Percentiles rank a stretch among this genome's conserved stretches.
Conservation (phyloP, 768 basidiomycete species). For the Suillus discolor region DNA sequence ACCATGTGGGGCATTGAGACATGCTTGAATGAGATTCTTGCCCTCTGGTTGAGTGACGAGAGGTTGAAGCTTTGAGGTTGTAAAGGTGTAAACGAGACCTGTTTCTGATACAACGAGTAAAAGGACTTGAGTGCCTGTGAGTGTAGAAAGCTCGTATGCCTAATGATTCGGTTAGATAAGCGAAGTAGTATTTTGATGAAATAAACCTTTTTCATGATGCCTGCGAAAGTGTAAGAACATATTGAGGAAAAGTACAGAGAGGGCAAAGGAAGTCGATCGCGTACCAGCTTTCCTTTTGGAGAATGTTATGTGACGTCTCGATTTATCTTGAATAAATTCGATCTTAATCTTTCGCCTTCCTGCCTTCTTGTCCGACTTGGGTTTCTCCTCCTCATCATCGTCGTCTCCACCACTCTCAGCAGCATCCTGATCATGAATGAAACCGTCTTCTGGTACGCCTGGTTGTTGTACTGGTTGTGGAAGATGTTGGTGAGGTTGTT, state of each 20-base stretch:
- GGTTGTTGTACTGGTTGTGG: conserved; percentile 29
- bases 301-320: conserved; percentile 99
- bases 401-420: conserved; percentile 75
- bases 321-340: conserved; percentile 99
- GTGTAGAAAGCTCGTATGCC: conserved; percentile 98
- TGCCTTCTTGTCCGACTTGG: conserved; percentile 83
- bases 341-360: conserved; percentile 99
- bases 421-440: conserved; percentile 87
- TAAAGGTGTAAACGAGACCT: conserved; percentile 99
- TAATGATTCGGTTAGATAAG: conserved; percentile 40
- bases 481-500: conserved; percentile 28
- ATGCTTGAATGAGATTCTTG: conserved; percentile 98
- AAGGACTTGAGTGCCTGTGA: conserved; percentile 97
- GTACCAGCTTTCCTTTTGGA: conserved; percentile 99
- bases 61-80: conserved; percentile 97
- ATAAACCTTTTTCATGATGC: conserved; percentile 98
- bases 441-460: conserved; percentile 69
- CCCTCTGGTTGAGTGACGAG: conserved; percentile 97
- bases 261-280: conserved; percentile 37
- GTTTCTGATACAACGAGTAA: conserved; percentile 98
- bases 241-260: conserved; percentile 37
- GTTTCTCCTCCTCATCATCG: conserved; percentile 83
- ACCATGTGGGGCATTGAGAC: conserved; percentile 91
- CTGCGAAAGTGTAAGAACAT: conserved; percentile 66
- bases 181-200: conserved; percentile 19